A percentile compares a stretch with the other conserved stretches of the same genome.
Evolutionary conservation across 352 stramenopile species (phyloP).

Genomic region (Phytophthora palmivora): DNA sequence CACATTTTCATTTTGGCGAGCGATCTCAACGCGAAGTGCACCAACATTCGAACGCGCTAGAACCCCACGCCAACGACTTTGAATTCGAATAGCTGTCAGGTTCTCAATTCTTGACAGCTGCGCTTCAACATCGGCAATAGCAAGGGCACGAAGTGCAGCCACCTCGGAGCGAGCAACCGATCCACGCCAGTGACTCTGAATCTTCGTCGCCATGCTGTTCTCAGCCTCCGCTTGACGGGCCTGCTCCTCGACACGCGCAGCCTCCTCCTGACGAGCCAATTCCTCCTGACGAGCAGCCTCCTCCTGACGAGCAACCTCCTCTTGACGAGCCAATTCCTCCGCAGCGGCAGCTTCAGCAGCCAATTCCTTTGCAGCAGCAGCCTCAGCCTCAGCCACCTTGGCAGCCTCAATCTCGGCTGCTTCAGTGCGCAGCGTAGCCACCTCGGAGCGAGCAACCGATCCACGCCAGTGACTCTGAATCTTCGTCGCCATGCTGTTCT

Average conservation of each 20-base stretch:
- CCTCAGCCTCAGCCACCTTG: constrained; percentile 1
- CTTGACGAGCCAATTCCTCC: neutral
- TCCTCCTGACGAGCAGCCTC: constrained; percentile 6
- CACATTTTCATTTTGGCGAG: constrained; percentile 2
- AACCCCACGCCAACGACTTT: constrained; percentile 43
- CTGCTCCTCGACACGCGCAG: constrained; percentile 5
- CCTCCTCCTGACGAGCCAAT: too few species aligned
- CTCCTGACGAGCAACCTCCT: constrained; percentile 4
- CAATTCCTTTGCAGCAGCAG: too few species aligned
- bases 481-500: constrained; percentile 25
- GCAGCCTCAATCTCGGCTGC: constrained; percentile 5
- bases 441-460: constrained; percentile 15
- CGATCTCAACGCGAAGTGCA: constrained; percentile 1
- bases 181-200: constrained; percentile 42
- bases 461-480: constrained; percentile 45
- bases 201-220: constrained; percentile 30
- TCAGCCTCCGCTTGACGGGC: constrained; percentile 8
- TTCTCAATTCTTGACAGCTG: constrained; percentile 36
- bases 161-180: constrained; percentile 21
- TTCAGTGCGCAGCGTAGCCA: constrained; percentile 12
- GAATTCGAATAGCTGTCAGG: constrained; percentile 39
- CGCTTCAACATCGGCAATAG: constrained; percentile 29
- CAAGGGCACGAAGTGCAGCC: constrained; percentile 10
- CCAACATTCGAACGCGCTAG: neutral
- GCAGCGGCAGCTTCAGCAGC: constrained; percentile 1